Evolutionary conservation across 75 land plant genomes (phyloP).

Genomic region (Selaginella tamariscina): DNA sequence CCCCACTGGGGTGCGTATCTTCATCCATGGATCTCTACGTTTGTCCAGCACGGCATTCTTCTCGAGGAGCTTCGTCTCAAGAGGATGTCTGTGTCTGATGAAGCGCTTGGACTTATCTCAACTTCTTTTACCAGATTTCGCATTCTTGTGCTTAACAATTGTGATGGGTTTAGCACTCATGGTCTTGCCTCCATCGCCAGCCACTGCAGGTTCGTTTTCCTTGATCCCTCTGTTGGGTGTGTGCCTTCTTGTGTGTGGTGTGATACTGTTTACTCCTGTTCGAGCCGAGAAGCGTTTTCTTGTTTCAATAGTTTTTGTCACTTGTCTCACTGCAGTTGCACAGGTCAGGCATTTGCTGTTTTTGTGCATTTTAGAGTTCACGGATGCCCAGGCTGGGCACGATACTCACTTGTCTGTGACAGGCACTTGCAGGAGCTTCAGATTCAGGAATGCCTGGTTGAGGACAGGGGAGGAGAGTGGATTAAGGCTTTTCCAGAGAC

Average conservation of each 20-base stretch:
- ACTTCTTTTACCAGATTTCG: background rate
- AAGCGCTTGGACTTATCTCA: background rate
- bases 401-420: background rate
- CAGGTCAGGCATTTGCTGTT: background rate
- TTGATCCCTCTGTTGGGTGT: background rate
- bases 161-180: constrained; percentile 8
- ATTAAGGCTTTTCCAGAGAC: background rate
- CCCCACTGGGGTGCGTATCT: constrained; percentile 6
- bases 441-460: background rate
- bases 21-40: constrained; percentile 3
- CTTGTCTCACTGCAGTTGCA: background rate
- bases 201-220: background rate
- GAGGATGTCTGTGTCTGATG: background rate
- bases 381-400: background rate
- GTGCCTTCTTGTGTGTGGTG: background rate
- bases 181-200: constrained; percentile 11
- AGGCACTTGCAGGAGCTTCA: constrained; percentile 6
- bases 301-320: background rate
- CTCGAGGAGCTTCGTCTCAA: background rate
- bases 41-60: background rate
- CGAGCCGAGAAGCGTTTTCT: background rate
- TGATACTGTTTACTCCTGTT: background rate
- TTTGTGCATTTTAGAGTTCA: background rate
- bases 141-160: background rate
- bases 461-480: background rate